Conservation (phyloP, 495 filamentous ascomycete species). For the Astrothelium subdiscretum region DNA sequence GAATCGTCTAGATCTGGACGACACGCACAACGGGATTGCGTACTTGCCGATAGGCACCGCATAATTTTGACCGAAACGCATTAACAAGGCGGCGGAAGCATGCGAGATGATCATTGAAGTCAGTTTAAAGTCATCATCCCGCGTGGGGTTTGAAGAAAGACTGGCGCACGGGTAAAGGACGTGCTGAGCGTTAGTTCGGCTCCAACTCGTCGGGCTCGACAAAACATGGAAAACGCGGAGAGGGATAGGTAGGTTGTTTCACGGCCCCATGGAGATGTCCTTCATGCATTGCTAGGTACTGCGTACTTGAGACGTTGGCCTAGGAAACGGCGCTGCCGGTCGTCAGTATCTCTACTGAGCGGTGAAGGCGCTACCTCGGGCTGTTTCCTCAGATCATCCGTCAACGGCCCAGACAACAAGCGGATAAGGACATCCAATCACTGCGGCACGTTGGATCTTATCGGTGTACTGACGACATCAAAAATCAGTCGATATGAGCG, state of each 20-base stretch:
- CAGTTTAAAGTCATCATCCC: not conserved
- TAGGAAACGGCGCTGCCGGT: too few relatives aligned
- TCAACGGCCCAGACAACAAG: not conserved
- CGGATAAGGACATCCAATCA: not conserved
- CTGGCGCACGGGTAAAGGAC: not conserved
- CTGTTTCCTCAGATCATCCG: not conserved
- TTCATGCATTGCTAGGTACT: too few relatives aligned
- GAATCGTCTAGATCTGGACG: not conserved
- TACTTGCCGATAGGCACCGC: too few relatives aligned
- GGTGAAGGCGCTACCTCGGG: not conserved
- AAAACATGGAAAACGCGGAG: not conserved
- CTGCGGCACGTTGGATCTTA: not conserved
- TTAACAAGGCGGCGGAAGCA: not conserved
- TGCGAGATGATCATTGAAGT: too few relatives aligned
- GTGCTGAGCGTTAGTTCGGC: not conserved
- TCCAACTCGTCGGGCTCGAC: not conserved
- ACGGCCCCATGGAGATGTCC: not conserved
- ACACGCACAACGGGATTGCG: too few relatives aligned
- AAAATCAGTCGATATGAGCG: not conserved
- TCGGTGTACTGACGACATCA: not conserved
- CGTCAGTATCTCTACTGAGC: too few relatives aligned
- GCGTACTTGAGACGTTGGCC: too few relatives aligned
- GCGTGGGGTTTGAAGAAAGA: not conserved
- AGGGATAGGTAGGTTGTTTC: not conserved
- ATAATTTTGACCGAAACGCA: too few relatives aligned